Conservation (phyloP, 1,284 basidiomycete genomes). For the Boletus calvinii region DNA sequence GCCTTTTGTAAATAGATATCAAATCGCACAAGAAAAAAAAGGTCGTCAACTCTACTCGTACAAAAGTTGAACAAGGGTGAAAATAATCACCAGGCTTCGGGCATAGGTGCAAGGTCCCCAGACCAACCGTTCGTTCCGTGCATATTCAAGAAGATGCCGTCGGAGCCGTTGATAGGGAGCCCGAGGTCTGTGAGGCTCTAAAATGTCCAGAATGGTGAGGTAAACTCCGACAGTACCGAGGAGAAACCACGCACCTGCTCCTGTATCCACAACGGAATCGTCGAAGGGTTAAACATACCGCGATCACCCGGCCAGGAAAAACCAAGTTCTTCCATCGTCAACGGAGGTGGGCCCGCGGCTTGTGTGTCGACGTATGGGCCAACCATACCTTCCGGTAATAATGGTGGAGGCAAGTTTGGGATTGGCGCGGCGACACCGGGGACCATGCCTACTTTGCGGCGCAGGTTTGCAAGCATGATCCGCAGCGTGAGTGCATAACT, state of each 20-base stretch:
- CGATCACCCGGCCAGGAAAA: slow-evolving; percentile 75
- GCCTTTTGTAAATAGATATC: slow-evolving; percentile 22
- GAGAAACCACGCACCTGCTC: slow-evolving; percentile 57
- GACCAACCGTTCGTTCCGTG: slow-evolving; percentile 69
- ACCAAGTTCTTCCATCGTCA: slow-evolving; percentile 81
- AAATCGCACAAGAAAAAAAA: slow-evolving; percentile 21
- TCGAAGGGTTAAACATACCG: slow-evolving; percentile 72
- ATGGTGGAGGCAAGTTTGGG: slow-evolving; percentile 49
- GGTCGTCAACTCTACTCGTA: slow-evolving; percentile 29
- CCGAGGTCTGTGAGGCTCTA: slow-evolving; percentile 86
- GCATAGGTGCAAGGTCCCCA: slow-evolving; percentile 70
- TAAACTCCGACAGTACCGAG: not conserved
- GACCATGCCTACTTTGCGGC: slow-evolving; percentile 76
- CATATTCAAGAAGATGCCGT: slow-evolving; percentile 84
- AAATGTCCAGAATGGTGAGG: slow-evolving; percentile 6
- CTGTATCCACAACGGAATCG: slow-evolving; percentile 79
- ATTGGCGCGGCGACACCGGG: slow-evolving; percentile 51
- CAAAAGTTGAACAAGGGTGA: slow-evolving; percentile 14
- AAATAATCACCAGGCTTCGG: slow-evolving; percentile 70
- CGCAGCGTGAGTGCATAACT: slow-evolving; percentile 87
- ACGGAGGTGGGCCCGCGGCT: slow-evolving; percentile 53
- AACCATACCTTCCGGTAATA: slow-evolving; percentile 55
- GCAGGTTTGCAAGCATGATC: slow-evolving; percentile 87
- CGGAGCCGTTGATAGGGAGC: slow-evolving; percentile 84
- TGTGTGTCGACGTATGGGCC: slow-evolving; percentile 50